Evolutionary conservation across 1,139 yeast species (phyloP), one percentile per base, ranked within the genome.

Genomic region (Suhomyces bribrorum): DNA sequence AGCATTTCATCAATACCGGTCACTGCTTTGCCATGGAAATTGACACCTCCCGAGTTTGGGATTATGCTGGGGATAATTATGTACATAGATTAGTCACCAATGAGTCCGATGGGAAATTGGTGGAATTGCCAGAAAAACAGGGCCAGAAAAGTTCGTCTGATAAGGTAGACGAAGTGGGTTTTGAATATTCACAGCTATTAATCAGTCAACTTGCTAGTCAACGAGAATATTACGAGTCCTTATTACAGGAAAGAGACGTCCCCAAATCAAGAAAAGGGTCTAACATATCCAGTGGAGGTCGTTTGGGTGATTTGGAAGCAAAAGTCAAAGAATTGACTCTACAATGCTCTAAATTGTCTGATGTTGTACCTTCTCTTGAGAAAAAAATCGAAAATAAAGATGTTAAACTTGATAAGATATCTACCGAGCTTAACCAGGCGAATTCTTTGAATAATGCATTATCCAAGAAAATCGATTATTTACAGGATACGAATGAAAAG

Each of bases 11-110:
- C 14, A 69, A 69, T 12, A 83, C 95, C 0, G 84, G 86, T 3
- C 97, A 90, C 60, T 86, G 96, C 54, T 90, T 87, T 64, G 86
- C 96, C 0, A 88, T 90, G 96, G 96, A 89, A 56, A 69, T 86
- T 31, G 67, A 72, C 13, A 79, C 95, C 0, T 94, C 90, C 44
- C 68, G 97, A 34, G 96, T 90, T 2, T 90, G 97, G 97, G 97
- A 90, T 58, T 90, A 90, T 58, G 90, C 92, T 0, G 92, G 92
- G 1, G 97, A 90, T 56, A 82, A 81, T 46, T 90, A 89, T 59
- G 97, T 90, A 5, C 97, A 90, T 62, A 66, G 97, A 36, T 64
- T 90, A 31, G 75, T 90, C 3, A 87, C 90, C 44, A 88, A 87
- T 60, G 92, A 87, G 53, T 72, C 83, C 0, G 96, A 87, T 57